Evolutionary conservation across 2,329 filamentous ascomycete genomes (phyloP), one percentile per base, ranked within the genome.

Genomic region (Hyphodiscus sp.): DNA sequence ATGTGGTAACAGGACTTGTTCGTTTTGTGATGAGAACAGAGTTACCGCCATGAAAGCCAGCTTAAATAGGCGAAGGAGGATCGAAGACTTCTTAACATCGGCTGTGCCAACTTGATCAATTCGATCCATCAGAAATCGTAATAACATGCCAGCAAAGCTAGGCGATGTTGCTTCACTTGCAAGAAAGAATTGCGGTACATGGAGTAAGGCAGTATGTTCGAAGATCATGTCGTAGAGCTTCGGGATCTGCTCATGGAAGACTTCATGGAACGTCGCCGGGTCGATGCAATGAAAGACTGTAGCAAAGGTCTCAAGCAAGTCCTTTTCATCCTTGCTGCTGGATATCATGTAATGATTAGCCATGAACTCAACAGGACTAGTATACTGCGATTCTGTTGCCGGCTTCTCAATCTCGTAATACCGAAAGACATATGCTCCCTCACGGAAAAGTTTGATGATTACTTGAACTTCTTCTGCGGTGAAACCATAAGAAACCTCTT

Each of bases 31-130:
- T 0, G 91, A 91, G 69, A 99, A 99, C 1, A 99, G 77, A 0
- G 94, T 99, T 41, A 99, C 94, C 0, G 95, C 95, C 94, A 99
- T 99, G 70, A 99, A 99, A 0, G 92, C 95, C 49, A 99, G 74
- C 72, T 99, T 99, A 75, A 97, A 99, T 49, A 99, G 82, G 52
- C 95, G 82, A 49, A 99, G 74, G 33, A 99, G 74, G 47, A 99
- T 96, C 6, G 91, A 92, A 0, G 94, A 92, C 70, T 92, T 95
- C 67, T 89, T 91, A 50, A 94, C 85, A 70, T 99, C 91, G 8
- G 87, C 85, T 0, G 90, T 94, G 20, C 94, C 94, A 44, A 99
- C 91, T 68, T 99, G 89, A 58, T 95, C 88, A 54, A 99, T 95
- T 50, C 89, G 87, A 63, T 92, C 88, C 94, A 99, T 99, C 56